Conservation (phyloP, 208 protist genomes). For the Acanthamoeba castellanii region DNA sequence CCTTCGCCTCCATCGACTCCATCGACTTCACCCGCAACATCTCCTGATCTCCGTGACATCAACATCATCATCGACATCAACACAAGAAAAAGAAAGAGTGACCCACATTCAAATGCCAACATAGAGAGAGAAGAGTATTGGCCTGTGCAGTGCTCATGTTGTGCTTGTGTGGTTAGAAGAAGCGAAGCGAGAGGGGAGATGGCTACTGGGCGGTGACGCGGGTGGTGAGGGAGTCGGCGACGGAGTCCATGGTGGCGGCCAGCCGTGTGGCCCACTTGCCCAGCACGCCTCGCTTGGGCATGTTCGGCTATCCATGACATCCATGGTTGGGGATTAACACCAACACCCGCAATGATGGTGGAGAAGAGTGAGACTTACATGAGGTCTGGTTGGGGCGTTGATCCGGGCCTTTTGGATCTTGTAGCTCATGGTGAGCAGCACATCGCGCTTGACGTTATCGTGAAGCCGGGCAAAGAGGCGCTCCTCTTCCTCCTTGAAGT, state of each 20-base stretch:
- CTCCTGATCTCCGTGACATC: background rate
- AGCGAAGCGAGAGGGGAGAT: background rate
- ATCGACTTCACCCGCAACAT: conserved; percentile 16
- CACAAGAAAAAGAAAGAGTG: no score
- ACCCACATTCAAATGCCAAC: no score
- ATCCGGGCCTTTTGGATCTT: conserved; percentile 33
- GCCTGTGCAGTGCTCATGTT: no score
- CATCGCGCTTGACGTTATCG: background rate
- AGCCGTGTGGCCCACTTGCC: conserved; percentile 62
- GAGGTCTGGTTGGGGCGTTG: conserved; percentile 50
- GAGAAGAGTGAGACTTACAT: background rate
- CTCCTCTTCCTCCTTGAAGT: conserved; percentile 60
- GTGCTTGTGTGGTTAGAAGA: no score
- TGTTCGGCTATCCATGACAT: background rate
- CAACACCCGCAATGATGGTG: no score
- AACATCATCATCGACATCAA: no score
- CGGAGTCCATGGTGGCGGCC: conserved; percentile 46
- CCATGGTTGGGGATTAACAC: background rate
- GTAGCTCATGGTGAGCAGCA: conserved; percentile 31
- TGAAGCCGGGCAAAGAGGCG: background rate
- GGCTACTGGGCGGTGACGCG: conserved; percentile 48
- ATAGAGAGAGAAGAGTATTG: no score
- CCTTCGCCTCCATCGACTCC: background rate
- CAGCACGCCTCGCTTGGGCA: conserved; percentile 58
- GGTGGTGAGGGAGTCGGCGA: conserved; percentile 49